Evolutionary conservation across 2,329 filamentous ascomycete species (phyloP).

Genomic region (Exophiala aquamarina): DNA sequence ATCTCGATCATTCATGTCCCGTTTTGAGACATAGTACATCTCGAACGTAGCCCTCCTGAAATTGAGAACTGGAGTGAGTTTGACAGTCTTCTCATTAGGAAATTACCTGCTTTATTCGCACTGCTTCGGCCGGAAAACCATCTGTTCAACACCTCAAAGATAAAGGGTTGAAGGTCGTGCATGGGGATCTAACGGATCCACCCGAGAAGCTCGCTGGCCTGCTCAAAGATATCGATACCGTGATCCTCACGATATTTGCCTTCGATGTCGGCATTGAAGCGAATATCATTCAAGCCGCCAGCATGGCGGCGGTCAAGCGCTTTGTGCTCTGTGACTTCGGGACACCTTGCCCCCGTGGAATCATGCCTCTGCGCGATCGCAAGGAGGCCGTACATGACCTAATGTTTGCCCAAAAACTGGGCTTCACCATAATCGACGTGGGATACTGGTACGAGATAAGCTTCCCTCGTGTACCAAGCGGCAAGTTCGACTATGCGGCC

Average conservation of each 20-base stretch:
- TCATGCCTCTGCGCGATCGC: conserved; percentile 35
- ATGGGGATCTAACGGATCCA: conserved; percentile 44
- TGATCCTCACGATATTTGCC: conserved; percentile 45
- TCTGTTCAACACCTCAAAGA: conserved; percentile 41
- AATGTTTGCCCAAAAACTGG: conserved; percentile 49
- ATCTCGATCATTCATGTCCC: background rate
- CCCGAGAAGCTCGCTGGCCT: conserved; percentile 43
- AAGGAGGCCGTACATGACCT: conserved; percentile 55
- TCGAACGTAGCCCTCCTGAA: too few relatives aligned
- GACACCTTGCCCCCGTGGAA: conserved; percentile 46
- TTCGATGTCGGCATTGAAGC: conserved; percentile 43
- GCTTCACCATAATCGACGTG: conserved; percentile 59
- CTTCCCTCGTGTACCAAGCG: conserved; percentile 46
- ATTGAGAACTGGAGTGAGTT: too few relatives aligned
- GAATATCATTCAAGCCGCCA: conserved; percentile 48
- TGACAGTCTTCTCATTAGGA: conserved; percentile 36
- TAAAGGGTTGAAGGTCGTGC: conserved; percentile 45
- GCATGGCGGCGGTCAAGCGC: conserved; percentile 50
- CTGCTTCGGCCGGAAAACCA: conserved; percentile 49
- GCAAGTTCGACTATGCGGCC: conserved; percentile 45
- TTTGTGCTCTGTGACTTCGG: conserved; percentile 55
- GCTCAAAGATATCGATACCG: conserved; percentile 45
- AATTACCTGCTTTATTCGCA: conserved; percentile 49
- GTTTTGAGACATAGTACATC: too few relatives aligned
- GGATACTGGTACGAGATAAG: conserved; percentile 60